These are phyloP conservation scores for Halenospora varia DNA, from an alignment of 495 filamentous ascomycete genomes.

Conservation along the genomic window DNA sequence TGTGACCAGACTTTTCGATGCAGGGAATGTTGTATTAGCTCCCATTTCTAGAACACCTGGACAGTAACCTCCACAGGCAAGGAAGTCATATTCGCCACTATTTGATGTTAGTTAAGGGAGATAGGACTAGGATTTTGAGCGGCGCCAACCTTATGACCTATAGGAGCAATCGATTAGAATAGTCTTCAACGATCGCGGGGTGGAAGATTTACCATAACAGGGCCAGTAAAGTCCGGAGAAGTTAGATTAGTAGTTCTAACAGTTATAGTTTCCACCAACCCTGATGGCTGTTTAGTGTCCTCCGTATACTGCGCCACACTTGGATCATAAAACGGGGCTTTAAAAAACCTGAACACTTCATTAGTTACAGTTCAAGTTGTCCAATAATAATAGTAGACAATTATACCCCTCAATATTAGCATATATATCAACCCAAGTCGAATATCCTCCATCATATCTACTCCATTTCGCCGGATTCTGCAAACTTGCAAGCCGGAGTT, in stretches of 20 bases:
- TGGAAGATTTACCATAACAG: not conserved
- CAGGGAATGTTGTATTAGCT: not conserved
- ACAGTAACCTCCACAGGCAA: not conserved
- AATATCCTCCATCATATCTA: not conserved
- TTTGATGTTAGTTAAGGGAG: too few species aligned
- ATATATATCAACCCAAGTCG: not conserved
- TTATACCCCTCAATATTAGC: conserved; percentile 16
- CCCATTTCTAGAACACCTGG: not conserved
- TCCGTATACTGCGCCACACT: conserved; percentile 26
- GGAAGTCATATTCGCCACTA: not conserved
- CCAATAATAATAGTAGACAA: conserved; percentile 14
- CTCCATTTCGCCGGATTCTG: conserved; percentile 5
- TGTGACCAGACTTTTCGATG: not conserved
- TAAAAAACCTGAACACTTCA: conserved; percentile 31
- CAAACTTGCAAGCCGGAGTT: not conserved
- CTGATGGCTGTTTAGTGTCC: conserved; percentile 26
- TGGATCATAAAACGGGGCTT: conserved; percentile 26
- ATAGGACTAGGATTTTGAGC: too few species aligned
- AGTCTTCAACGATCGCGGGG: too few species aligned
- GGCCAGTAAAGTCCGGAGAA: not conserved
- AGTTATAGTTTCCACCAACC: conserved; percentile 22
- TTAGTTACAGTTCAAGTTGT: conserved; percentile 10
- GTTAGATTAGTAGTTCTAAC: not conserved
- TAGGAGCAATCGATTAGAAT: too few species aligned
- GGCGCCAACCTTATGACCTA: too few species aligned